A percentile compares a stretch with the other conserved stretches of the same genome.
Evolutionary conservation across 2,329 filamentous ascomycete genomes (phyloP).

Genomic region (Aschersonia sp.): DNA sequence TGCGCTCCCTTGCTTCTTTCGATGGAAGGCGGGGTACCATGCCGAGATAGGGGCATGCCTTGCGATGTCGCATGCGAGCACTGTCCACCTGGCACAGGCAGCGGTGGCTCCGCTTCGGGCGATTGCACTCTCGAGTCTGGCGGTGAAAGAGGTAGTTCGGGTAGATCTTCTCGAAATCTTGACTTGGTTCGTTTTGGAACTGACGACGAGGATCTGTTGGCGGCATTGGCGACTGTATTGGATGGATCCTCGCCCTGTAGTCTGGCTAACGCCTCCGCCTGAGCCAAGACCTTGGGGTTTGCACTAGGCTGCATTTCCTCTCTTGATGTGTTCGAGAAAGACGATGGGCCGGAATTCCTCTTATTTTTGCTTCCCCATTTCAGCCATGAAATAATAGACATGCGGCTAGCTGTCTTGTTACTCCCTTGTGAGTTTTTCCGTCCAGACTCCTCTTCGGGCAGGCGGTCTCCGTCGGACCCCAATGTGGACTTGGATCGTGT

Average conservation of each 20-base stretch:
- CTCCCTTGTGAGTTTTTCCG: conserved; percentile 42
- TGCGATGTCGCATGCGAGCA: conserved; percentile 11
- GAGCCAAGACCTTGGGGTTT: conserved; percentile 9
- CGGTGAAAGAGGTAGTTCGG: conserved; percentile 74
- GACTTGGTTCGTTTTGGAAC: conserved; percentile 71
- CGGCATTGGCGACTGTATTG: conserved; percentile 11
- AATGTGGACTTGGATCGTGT: conserved; percentile 35
- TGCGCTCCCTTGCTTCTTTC: conserved; percentile 19
- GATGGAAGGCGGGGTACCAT: conserved; percentile 32
- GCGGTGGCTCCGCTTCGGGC: conserved; percentile 44
- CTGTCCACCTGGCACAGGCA: conserved; percentile 18
- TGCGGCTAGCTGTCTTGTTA: conserved; percentile 20
- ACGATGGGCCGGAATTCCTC: conserved; percentile 46
- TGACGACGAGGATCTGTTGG: conserved; percentile 21
- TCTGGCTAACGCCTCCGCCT: conserved; percentile 19
- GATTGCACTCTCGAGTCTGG: conserved; percentile 71
- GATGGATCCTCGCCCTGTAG: conserved; percentile 18
- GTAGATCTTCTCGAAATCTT: conserved; percentile 83
- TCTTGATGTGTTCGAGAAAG: conserved; percentile 84
- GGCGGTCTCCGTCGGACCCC: conserved; percentile 23
- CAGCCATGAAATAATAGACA: conserved; percentile 63
- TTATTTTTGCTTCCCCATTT: conserved; percentile 49
- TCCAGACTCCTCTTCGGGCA: conserved; percentile 32
- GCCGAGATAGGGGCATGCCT: conserved; percentile 16
- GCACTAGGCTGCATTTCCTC: conserved; percentile 55